Conservation (phyloP, 306 rosid genomes). For the Castanea sativa region DNA sequence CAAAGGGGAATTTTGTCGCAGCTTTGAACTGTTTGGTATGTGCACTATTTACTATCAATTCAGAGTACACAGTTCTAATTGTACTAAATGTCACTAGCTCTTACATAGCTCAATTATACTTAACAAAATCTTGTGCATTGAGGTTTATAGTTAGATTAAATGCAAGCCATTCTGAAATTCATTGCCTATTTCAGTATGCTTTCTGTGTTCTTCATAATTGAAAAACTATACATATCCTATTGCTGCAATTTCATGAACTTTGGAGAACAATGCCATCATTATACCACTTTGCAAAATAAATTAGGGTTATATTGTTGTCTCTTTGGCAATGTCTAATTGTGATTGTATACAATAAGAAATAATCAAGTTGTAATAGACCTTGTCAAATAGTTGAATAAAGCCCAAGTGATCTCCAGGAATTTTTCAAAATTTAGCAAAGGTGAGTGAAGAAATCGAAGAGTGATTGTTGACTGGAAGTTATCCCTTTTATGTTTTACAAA, state of each 20-base stretch:
- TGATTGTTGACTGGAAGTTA: background rate
- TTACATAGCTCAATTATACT: background rate
- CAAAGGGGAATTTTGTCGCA: constrained; percentile 60
- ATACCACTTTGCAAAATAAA: background rate
- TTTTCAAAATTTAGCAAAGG: background rate
- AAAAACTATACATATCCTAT: background rate
- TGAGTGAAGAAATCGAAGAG: background rate
- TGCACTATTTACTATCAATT: constrained; percentile 16
- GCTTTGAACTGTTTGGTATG: constrained; percentile 78
- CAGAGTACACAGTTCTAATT: constrained; percentile 1
- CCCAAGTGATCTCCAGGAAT: background rate
- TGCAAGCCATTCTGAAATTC: background rate
- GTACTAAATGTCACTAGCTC: background rate
- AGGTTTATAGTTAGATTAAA: background rate
- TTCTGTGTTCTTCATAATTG: background rate
- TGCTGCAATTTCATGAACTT: background rate
- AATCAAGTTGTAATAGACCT: background rate
- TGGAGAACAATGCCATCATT: background rate
- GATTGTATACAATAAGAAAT: background rate
- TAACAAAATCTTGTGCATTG: background rate
- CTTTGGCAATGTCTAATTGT: background rate
- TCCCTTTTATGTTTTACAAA: background rate
- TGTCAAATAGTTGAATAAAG: too few relatives aligned
- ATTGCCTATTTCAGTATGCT: background rate
- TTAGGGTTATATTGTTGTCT: background rate